A percentile compares a stretch with the other conserved stretches of the same genome.
Evolutionary conservation across 2,329 filamentous ascomycete genomes (phyloP).

Genomic region (Dothideomycetes sp.): DNA sequence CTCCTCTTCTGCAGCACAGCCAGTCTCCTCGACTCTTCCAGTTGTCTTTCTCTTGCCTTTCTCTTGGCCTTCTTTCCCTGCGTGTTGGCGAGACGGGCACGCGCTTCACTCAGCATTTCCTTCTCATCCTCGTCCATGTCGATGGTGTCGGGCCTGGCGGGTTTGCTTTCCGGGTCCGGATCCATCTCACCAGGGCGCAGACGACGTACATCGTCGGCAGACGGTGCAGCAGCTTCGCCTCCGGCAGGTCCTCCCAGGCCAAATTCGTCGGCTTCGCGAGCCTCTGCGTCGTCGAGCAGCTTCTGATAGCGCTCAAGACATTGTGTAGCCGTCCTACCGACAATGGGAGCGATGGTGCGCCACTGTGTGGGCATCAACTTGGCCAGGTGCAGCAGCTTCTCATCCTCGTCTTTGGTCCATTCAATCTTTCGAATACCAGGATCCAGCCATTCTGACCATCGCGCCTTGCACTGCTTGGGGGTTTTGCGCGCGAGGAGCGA

Average conservation of each 20-base stretch:
- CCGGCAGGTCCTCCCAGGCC: constrained; percentile 78
- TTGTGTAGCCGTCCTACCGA: constrained; percentile 92
- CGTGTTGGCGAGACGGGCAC: constrained; percentile 90
- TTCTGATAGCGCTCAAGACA: constrained; percentile 96
- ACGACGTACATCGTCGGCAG: constrained; percentile 82
- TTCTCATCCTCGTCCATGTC: constrained; percentile 99
- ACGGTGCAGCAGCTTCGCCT: constrained; percentile 77
- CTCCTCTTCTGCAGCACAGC: constrained; percentile 89
- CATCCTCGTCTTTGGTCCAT: constrained; percentile 97
- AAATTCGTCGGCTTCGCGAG: constrained; percentile 70
- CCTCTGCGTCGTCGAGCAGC: constrained; percentile 89
- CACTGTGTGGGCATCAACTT: constrained; percentile 99
- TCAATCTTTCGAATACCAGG: constrained; percentile 97
- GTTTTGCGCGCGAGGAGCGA: constrained; percentile 95
- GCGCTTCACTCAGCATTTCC: constrained; percentile 97
- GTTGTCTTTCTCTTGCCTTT: constrained; percentile 88
- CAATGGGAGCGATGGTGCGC: constrained; percentile 94
- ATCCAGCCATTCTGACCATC: constrained; percentile 98
- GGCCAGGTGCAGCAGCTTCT: constrained; percentile 89
- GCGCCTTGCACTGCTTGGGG: constrained; percentile 96
- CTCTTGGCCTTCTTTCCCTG: constrained; percentile 98
- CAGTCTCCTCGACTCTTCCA: constrained; percentile 86
- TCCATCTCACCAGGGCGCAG: constrained; percentile 82
- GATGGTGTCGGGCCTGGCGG: constrained; percentile 89
- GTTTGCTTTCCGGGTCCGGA: constrained; percentile 94